phyloP scores from a whole-genome alignment of 2,329 filamentous ascomycete species.

The Neofusicoccum sp. region DNA sequence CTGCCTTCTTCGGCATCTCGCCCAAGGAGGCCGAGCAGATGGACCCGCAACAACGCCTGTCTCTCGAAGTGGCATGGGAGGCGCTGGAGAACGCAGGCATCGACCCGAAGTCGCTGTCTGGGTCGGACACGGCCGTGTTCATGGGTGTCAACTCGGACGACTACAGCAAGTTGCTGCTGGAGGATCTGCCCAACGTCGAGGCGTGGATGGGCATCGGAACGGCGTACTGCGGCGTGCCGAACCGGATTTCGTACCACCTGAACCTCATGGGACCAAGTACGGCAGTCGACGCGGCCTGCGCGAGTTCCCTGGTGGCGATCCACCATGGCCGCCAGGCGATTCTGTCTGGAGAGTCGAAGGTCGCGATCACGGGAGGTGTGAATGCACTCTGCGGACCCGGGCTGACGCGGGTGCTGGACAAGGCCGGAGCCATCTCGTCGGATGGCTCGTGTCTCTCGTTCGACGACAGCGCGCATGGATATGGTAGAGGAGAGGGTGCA shows the following conservation, averaged over 20 bases:
- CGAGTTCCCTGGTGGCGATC: constrained; percentile 37
- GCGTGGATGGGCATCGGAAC: constrained; percentile 47
- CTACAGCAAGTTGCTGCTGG: constrained; percentile 39
- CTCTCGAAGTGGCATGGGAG: constrained; percentile 26
- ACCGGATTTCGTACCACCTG: constrained; percentile 39
- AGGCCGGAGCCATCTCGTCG: constrained; percentile 32
- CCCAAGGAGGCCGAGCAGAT: constrained; percentile 26
- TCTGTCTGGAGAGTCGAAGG: constrained; percentile 31
- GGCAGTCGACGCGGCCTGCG: constrained; percentile 42
- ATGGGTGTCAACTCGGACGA: constrained; percentile 37
- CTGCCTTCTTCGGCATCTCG: constrained; percentile 26
- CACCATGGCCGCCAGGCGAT: constrained; percentile 37
- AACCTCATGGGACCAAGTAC: constrained; percentile 45
- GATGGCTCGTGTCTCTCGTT: constrained; percentile 38
- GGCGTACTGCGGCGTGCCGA: constrained; percentile 40
- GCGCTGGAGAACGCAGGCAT: constrained; percentile 26
- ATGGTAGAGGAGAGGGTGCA: constrained; percentile 37
- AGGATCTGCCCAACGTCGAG: constrained; percentile 42
- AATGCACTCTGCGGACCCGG: constrained; percentile 39
- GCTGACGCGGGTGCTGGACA: constrained; percentile 36
- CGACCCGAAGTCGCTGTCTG: constrained; percentile 24
- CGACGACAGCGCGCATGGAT: constrained; percentile 34
- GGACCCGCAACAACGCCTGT: constrained; percentile 26
- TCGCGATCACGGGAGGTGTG: constrained; percentile 38
- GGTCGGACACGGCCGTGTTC: constrained; percentile 30